Percentiles rank a stretch among this genome's conserved stretches.
Conservation (phyloP, 2,329 filamentous ascomycete species). For the Plectosphaerella sp. region DNA sequence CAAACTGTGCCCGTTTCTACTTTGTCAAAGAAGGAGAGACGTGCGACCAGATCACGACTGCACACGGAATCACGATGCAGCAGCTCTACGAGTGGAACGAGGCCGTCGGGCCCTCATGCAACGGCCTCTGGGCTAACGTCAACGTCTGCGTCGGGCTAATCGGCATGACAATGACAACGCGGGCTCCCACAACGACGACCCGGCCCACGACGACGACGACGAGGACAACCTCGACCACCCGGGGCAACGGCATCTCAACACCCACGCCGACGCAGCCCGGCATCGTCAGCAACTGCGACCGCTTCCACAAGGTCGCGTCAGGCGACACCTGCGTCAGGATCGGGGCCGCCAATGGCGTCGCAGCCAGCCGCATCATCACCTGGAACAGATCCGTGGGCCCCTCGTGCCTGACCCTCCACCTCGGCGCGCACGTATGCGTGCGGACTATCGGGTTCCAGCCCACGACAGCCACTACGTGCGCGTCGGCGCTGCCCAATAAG, state of each 20-base stretch:
- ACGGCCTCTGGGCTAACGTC: too few species aligned
- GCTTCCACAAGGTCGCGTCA: slow-evolving; percentile 15
- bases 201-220: background rate
- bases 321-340: slow-evolving; percentile 19
- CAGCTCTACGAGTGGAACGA: too few species aligned
- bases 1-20: too few species aligned
- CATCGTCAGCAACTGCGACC: slow-evolving; percentile 11
- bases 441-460: slow-evolving; percentile 2
- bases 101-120: too few species aligned
- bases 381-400: slow-evolving; percentile 13
- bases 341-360: slow-evolving; percentile 13
- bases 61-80: too few species aligned
- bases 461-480: background rate
- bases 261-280: slow-evolving; percentile 7
- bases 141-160: too few species aligned
- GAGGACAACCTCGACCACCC: too few species aligned
- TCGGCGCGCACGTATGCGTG: slow-evolving; percentile 10
- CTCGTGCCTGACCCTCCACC: slow-evolving; percentile 10
- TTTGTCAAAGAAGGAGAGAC: too few species aligned
- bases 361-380: slow-evolving; percentile 14
- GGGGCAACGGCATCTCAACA: slow-evolving; percentile 1
- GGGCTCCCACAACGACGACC: too few species aligned
- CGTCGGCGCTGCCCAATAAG: background rate
- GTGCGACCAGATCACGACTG: too few species aligned
- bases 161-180: too few species aligned